These are phyloP conservation scores for Erysimum cheiri DNA, from an alignment of 441 rosid species.

Conservation along the genomic window DNA sequence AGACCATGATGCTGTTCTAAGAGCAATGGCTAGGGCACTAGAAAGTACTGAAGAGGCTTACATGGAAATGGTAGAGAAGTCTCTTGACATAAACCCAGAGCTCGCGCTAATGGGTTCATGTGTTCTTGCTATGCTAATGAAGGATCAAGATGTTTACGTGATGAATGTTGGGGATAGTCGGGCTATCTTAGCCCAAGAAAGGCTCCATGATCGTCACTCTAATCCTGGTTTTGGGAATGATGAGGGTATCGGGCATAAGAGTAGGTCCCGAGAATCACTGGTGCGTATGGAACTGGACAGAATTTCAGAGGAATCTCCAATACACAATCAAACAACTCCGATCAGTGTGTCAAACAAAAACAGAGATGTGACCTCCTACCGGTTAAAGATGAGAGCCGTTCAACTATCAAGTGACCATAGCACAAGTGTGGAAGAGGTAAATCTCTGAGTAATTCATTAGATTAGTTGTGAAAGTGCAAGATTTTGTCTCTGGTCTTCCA, in stretches of 20 bases:
- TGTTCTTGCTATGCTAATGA: constrained; percentile 93
- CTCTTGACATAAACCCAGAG: constrained; percentile 84
- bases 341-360: constrained; percentile 79
- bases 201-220: constrained; percentile 78
- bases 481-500: constrained; percentile 6
- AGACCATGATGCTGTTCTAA: constrained; percentile 80
- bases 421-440: constrained; percentile 86
- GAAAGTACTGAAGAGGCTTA: constrained; percentile 80
- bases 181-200: constrained; percentile 86
- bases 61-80: constrained; percentile 92
- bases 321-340: constrained; percentile 77
- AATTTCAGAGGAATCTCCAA: constrained; percentile 96
- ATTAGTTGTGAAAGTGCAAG: constrained; percentile 5
- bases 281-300: constrained; percentile 93
- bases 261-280: constrained; percentile 79
- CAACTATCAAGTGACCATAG: constrained; percentile 96
- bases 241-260: constrained; percentile 75
- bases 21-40: constrained; percentile 84
- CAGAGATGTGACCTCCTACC: constrained; percentile 81
- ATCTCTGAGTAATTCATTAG: constrained; percentile 29
- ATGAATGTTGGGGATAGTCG: constrained; percentile 98
- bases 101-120: constrained; percentile 97
- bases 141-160: constrained; percentile 94
- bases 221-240: constrained; percentile 67
- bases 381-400: constrained; percentile 93